A percentile compares a stretch with the other conserved stretches of the same genome.
phyloP scores from a whole-genome alignment of 371 early-diverging fungal genomes.

The Mortierella sp. region DNA sequence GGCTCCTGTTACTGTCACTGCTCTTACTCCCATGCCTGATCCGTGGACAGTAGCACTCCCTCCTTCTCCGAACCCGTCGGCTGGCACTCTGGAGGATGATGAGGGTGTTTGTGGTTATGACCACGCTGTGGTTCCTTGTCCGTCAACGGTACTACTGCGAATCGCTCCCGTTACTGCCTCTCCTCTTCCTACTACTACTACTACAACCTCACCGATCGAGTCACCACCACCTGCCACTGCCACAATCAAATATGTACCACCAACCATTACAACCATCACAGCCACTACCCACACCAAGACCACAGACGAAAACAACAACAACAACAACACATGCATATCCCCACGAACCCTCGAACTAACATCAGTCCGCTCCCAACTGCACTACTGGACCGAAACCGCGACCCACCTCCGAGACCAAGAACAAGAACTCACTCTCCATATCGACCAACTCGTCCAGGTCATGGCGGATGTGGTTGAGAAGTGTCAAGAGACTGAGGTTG shows the following conservation, averaged over 20 bases:
- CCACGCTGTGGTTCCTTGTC: not conserved
- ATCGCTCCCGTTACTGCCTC: not conserved
- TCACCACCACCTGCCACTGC: not conserved
- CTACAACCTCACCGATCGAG: not conserved
- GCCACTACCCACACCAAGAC: not conserved
- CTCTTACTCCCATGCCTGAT: not conserved
- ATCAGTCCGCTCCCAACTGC: constrained; percentile 13
- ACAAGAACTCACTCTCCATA: constrained; percentile 15
- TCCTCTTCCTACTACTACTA: not conserved
- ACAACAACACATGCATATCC: not conserved
- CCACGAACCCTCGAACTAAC: constrained; percentile 24
- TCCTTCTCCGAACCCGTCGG: not conserved
- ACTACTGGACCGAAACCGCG: constrained; percentile 27
- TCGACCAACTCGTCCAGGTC: constrained; percentile 27
- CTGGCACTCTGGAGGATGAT: too few species aligned
- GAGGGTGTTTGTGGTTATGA: too few species aligned
- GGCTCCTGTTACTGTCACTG: not conserved
- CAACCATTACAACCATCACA: not conserved
- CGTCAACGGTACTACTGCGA: not conserved
- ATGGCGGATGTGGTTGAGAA: constrained; percentile 25
- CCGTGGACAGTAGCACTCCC: not conserved
- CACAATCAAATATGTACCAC: not conserved
- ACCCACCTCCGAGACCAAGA: constrained; percentile 31
- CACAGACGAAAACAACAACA: not conserved
- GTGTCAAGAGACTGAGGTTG: constrained; percentile 20